Conservation (phyloP, 495 filamentous ascomycete species). For the Penicillium taxi region DNA sequence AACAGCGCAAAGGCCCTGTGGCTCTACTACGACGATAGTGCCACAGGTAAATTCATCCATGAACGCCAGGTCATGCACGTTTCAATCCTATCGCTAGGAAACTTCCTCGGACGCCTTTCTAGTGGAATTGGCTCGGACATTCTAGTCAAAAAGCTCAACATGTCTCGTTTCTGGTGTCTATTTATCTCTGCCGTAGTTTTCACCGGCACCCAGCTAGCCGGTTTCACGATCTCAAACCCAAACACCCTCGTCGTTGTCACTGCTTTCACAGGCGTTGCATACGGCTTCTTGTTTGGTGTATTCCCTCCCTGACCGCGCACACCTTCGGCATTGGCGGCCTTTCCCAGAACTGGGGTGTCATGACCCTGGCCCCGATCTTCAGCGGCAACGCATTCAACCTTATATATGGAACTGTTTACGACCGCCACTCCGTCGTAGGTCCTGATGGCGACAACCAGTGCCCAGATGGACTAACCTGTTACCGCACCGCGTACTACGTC, state of each 20-base stretch:
- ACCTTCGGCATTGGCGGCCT: constrained; percentile 87
- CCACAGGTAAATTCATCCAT: constrained; percentile 65
- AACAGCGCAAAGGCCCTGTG: constrained; percentile 77
- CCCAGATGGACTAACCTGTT: constrained; percentile 71
- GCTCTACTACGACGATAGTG: constrained; percentile 72
- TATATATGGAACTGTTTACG: constrained; percentile 69
- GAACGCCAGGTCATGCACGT: constrained; percentile 86
- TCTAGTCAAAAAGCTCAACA: constrained; percentile 67
- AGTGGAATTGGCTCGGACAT: constrained; percentile 76
- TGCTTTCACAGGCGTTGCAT: constrained; percentile 74
- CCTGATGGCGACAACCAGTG: constrained; percentile 66
- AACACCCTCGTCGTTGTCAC: constrained; percentile 71
- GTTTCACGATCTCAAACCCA: constrained; percentile 71
- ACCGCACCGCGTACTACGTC: constrained; percentile 69
- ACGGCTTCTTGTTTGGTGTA: constrained; percentile 91
- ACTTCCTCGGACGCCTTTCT: constrained; percentile 68
- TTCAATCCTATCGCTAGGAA: constrained; percentile 78
- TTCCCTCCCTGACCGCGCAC: constrained; percentile 85
- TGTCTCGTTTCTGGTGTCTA: constrained; percentile 84
- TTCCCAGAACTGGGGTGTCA: constrained; percentile 86
- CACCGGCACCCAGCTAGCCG: constrained; percentile 70
- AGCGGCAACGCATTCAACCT: constrained; percentile 89
- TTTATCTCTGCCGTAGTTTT: constrained; percentile 72
- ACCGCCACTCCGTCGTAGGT: constrained; percentile 63
- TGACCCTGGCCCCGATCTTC: constrained; percentile 80